Evolutionary conservation across 176 grass and related monocot genomes (phyloP).

Genomic region (Musa itinerans): DNA sequence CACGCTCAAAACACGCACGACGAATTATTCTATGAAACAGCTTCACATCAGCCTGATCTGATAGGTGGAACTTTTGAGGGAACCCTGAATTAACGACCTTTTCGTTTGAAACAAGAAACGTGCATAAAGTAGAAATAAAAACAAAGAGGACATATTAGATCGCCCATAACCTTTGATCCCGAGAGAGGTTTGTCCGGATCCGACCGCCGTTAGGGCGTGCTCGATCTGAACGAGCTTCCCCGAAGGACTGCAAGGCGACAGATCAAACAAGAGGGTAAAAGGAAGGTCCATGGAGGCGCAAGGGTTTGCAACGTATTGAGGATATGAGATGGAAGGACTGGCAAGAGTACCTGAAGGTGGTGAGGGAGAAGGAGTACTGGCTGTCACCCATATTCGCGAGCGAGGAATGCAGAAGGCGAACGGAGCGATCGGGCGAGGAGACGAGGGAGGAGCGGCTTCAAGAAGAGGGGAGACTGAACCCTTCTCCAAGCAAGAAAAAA

Average conservation of each 20-base stretch:
- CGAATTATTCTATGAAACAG: too few species aligned
- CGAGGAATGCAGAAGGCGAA: neutral
- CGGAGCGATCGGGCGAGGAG: too few species aligned
- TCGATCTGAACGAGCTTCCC: constrained; percentile 98
- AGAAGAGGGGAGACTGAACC: too few species aligned
- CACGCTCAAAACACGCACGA: too few species aligned
- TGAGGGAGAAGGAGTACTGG: constrained; percentile 97
- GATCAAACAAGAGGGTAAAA: neutral
- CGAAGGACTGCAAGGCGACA: constrained; percentile 39
- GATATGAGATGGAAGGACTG: neutral
- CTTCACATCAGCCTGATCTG: too few species aligned
- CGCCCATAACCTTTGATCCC: constrained; percentile 80
- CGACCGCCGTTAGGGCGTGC: constrained; percentile 84
- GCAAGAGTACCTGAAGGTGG: constrained; percentile 69
- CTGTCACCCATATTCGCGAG: constrained; percentile 55
- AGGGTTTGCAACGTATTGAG: neutral
- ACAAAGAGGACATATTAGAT: neutral
- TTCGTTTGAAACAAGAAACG: too few species aligned
- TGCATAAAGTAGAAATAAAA: too few species aligned
- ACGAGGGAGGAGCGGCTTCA: too few species aligned
- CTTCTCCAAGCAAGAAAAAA: too few species aligned
- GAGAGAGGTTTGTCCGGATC: constrained; percentile 95
- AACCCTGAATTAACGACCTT: too few species aligned
- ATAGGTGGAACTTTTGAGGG: too few species aligned
- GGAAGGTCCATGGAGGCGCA: neutral